Conservation (phyloP, 2,329 filamentous ascomycete species). For the Colletotrichum gigasporum region DNA sequence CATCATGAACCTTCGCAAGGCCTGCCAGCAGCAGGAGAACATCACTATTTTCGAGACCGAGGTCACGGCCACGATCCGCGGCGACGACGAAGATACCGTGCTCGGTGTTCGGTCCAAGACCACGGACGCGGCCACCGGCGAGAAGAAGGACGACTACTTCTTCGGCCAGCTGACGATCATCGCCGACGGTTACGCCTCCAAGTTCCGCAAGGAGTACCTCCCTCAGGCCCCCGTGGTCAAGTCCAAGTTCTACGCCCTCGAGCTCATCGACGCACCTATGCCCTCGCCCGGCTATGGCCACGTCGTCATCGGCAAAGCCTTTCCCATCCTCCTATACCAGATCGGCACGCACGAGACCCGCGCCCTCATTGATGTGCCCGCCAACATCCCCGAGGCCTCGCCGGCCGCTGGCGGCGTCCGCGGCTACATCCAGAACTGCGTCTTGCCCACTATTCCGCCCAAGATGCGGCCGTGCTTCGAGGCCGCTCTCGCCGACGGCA, state of each 20-base stretch:
- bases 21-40: constrained; percentile 79
- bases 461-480: constrained; percentile 78
- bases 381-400: constrained; percentile 77
- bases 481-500: constrained; percentile 79
- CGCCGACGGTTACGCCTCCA: constrained; percentile 91
- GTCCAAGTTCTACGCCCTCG: constrained; percentile 92
- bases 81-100: constrained; percentile 74
- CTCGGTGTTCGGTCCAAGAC: constrained; percentile 85
- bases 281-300: constrained; percentile 82
- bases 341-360: constrained; percentile 96
- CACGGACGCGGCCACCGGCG: constrained; percentile 61
- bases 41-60: constrained; percentile 93
- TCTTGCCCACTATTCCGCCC: constrained; percentile 80
- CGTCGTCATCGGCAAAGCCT: constrained; percentile 82
- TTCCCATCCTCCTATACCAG: constrained; percentile 91
- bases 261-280: constrained; percentile 87
- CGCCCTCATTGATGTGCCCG: constrained; percentile 87
- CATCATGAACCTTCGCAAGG: constrained; percentile 81
- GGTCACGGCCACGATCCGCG: constrained; percentile 78
- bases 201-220: constrained; percentile 86
- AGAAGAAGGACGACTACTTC: constrained; percentile 76
- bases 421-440: constrained; percentile 80
- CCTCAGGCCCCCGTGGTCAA: constrained; percentile 73
- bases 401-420: constrained; percentile 83
- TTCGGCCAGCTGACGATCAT: constrained; percentile 90